Base-by-base conservation (phyloP, 805 yeast species). In the Kazachstania bromeliacearum region DNA sequence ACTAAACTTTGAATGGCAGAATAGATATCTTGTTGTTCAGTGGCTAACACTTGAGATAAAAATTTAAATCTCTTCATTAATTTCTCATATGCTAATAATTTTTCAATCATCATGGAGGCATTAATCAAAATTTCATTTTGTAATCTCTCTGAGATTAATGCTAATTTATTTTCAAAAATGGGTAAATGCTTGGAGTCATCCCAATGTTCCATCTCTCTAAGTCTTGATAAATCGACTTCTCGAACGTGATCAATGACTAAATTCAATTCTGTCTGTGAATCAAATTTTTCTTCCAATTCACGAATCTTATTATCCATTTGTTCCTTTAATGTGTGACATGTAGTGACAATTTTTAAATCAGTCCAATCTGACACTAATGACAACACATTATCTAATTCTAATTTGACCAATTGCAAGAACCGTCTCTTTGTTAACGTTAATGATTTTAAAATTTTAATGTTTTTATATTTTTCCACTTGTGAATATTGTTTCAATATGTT, bases 151-250 rank as follows among this genome's bases (percentile, higher is more conserved):
- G 64, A 67, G 24, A 79, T 53, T 21, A 66, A 50, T 1, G 58
- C 53, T 4, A 75, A 49, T 31, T 64, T 55, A 2, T 58, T 48
- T 12, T 70, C 66, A 38, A 69, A 73, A 0, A 65, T 39, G 2
- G 51, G 36, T 3, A 70, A 59, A 51, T 75, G 74, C 22, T 51
- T 46, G 0, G 40, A 21, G 5, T 61, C 64, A 12, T 62, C 46
- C 87, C 88, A 81, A 4, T 68, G 60, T 23, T 75, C 79, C 45
- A 70, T 53, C 36, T 77, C 79, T 27, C 61, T 49, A 14, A 79
- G 52, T 36, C 66, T 66, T 23, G 60, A 57, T n/a, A 72, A 46
- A 4, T 72, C 55, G 9, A 44, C 63, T n/a, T 64, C 67, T 4
- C 55, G 57, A 1, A 71, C 60, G 5, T 77, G 66, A 12, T 67